Evolutionary conservation across 2,329 filamentous ascomycete genomes (phyloP).

Genomic region (Onygenales sp.): DNA sequence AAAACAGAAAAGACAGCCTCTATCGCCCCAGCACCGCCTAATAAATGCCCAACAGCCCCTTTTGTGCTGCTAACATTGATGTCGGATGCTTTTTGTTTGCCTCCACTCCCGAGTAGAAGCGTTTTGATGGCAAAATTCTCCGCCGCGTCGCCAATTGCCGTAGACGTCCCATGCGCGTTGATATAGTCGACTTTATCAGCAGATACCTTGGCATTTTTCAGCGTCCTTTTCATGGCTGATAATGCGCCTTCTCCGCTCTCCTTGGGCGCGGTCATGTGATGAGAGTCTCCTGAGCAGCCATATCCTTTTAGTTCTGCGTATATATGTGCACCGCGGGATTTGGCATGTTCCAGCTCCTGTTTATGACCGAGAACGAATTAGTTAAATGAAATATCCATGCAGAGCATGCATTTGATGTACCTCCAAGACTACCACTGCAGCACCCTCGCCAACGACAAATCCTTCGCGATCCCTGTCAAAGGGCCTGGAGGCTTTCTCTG

Average conservation of each 20-base stretch:
- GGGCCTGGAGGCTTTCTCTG: constrained; percentile 65
- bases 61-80: constrained; percentile 91
- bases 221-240: constrained; percentile 73
- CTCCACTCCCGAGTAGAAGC: constrained; percentile 65
- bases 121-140: constrained; percentile 75
- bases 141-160: constrained; percentile 72
- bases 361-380: not conserved
- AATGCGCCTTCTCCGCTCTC: constrained; percentile 74
- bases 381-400: not conserved
- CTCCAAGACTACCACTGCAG: constrained; percentile 78
- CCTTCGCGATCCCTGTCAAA: constrained; percentile 74
- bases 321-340: constrained; percentile 64
- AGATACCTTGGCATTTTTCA: constrained; percentile 60
- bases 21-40: constrained; percentile 83
- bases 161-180: constrained; percentile 92
- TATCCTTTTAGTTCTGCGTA: constrained; percentile 88
- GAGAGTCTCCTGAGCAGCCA: constrained; percentile 78
- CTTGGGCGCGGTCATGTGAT: constrained; percentile 87
- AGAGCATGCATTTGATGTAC: constrained; percentile 24
- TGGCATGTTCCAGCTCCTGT: constrained; percentile 79
- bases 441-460: constrained; percentile 89
- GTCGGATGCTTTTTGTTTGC: constrained; percentile 49
- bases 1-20: constrained; percentile 81
- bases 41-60: constrained; percentile 79
- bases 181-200: constrained; percentile 76